Base-by-base conservation (phyloP, 306 rosid genomes). In the Rosa lucieae region DNA sequence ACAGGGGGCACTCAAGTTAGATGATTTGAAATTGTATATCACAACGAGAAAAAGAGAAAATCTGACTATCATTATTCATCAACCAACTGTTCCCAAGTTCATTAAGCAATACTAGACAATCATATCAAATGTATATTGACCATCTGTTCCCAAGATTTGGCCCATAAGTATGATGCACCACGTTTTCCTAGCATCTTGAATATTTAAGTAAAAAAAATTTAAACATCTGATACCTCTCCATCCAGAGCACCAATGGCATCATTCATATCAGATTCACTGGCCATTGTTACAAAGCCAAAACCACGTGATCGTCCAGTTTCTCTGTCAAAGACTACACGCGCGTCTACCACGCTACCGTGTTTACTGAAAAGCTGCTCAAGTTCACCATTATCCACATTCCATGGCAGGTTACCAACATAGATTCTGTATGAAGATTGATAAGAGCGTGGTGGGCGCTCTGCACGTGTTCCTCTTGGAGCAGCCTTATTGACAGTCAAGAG, bases 301-400 rank as follows among this genome's bases (percentile, higher is more conserved):
- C 99, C 99, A 46, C 99, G 99, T 8, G 99, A 95, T 61, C 99
- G 92, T 73, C 98, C 94, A 14, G 90, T 92, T 51, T 95, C 99
- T 79, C 97, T 84, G 87, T 95, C 99, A 39, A 26, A 90, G 75
- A 95, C 87, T 61, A 95, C 83, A 48, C 96, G 92, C 8, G 97
- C 99, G 6, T 80, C 87, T 47, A 82, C 88, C 63, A 95, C 94
- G 69, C 88, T 80, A 69, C 99, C 99, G 20, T 93, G 94, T 77
- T 92, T 92, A 6, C 93, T 90, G 85, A 93, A 95, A 62, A 91
- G 12, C 81, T 91, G 88, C 86, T 88, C 92, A 72, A 95, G 84
- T 40, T 88, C 91, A 48, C n/a, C 75, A 81, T 81, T 87, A 75
- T 95, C 99, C 62, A 90, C 90, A 77, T 81, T 87, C 98, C 97